Evolutionary conservation across 371 early-diverging fungal species (phyloP).

Genomic region (Mucor saturninus): DNA sequence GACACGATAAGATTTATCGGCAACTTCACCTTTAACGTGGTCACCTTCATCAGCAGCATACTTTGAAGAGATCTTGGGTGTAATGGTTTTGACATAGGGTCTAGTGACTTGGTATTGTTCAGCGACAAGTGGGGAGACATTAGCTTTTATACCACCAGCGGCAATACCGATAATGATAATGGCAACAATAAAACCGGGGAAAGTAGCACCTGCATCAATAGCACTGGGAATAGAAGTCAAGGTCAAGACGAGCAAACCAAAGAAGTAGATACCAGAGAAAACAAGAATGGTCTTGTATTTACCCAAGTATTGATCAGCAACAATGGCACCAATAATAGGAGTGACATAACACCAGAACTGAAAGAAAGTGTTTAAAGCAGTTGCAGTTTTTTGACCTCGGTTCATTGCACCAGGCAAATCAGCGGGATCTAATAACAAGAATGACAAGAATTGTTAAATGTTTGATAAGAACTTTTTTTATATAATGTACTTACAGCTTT

Average conservation of each 20-base stretch:
- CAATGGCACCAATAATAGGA: conserved; percentile 79
- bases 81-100: conserved; percentile 45
- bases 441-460: not conserved
- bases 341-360: conserved; percentile 82
- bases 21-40: conserved; percentile 9
- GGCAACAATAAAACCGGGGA: conserved; percentile 71
- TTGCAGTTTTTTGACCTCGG: conserved; percentile 57
- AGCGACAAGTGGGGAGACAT: conserved; percentile 54
- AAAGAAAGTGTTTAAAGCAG: conserved; percentile 77
- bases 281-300: conserved; percentile 81
- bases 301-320: conserved; percentile 85
- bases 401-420: conserved; percentile 53
- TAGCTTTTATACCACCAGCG: conserved; percentile 60
- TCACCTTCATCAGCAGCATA: conserved; percentile 44
- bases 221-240: conserved; percentile 64
- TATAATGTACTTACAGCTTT: conserved; percentile 35
- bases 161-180: conserved; percentile 72
- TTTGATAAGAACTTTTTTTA: not conserved
- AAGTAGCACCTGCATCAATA: conserved; percentile 58
- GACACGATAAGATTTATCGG: conserved; percentile 32
- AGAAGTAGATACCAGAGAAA: conserved; percentile 68
- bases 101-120: conserved; percentile 43
- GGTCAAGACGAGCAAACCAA: conserved; percentile 74
- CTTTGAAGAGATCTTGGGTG: conserved; percentile 42
- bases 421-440: conserved; percentile 39